phyloP scores from a whole-genome alignment of 2,329 filamentous ascomycete genomes.

The Fusarium hostae region DNA sequence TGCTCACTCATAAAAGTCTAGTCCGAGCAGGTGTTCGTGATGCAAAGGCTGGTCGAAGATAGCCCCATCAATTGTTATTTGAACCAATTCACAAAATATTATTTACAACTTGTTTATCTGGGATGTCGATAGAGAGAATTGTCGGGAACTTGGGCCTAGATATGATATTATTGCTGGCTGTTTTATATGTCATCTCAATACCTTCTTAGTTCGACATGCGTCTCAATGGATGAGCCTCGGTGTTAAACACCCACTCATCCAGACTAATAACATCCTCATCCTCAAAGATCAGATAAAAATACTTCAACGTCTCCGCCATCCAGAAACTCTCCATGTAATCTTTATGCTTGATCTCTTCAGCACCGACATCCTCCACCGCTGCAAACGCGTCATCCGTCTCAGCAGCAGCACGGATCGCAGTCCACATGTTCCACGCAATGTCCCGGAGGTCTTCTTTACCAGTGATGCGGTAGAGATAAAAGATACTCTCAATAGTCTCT shows the following conservation, averaged over 20 bases:
- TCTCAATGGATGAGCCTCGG: constrained; percentile 61
- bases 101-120: not conserved
- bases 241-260: constrained; percentile 75
- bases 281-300: constrained; percentile 79
- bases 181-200: not conserved
- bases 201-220: constrained; percentile 16
- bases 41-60: not conserved
- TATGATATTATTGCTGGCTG: not conserved
- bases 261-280: constrained; percentile 70
- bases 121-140: rapidly evolving
- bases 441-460: constrained; percentile 73
- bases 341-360: constrained; percentile 54
- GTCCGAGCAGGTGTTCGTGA: not conserved
- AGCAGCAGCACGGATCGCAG: constrained; percentile 68
- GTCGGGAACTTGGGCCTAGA: not conserved
- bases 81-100: not conserved
- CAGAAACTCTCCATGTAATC: constrained; percentile 79
- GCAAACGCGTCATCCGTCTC: constrained; percentile 70
- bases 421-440: constrained; percentile 80
- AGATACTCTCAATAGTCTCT: constrained; percentile 82
- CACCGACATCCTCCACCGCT: constrained; percentile 72
- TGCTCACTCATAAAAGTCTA: too few relatives aligned
- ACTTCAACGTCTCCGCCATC: constrained; percentile 79
- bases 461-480: constrained; percentile 79
- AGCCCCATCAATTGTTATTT: not conserved